Percentiles rank a stretch among this genome's conserved stretches.
These are phyloP conservation scores for Apophysomyces variabilis DNA, from an alignment of 371 early-diverging fungal genomes.

Conservation along the genomic window DNA sequence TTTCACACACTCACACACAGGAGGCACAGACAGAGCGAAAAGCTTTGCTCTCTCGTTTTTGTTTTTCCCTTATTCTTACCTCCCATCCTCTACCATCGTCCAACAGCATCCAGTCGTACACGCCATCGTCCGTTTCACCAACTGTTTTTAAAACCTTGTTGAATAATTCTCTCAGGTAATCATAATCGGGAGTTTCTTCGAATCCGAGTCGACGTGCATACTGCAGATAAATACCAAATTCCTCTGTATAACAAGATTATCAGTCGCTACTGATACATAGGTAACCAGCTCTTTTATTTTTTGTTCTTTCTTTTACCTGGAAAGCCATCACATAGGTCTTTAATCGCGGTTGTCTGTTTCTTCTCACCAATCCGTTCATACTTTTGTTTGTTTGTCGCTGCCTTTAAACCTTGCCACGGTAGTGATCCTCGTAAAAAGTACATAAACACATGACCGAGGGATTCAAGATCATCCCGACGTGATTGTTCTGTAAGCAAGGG, in stretches of 20 bases:
- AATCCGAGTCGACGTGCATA: constrained; percentile 93
- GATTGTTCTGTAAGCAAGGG: constrained; percentile 74
- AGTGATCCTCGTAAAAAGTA: constrained; percentile 92
- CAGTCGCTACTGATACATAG: background rate
- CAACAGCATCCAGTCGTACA: constrained; percentile 92
- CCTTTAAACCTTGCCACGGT: constrained; percentile 97
- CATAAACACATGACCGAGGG: constrained; percentile 94
- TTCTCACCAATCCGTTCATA: constrained; percentile 93
- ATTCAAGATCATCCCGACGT: constrained; percentile 95
- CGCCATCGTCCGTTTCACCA: constrained; percentile 82
- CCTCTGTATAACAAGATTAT: constrained; percentile 53
- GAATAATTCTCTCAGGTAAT: constrained; percentile 84
- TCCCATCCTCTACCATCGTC: constrained; percentile 72
- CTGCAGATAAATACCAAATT: constrained; percentile 89
- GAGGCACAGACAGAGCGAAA: too few relatives aligned
- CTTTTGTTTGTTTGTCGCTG: constrained; percentile 92
- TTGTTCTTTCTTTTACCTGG: constrained; percentile 54
- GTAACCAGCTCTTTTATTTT: background rate
- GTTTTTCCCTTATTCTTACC: constrained; percentile 24
- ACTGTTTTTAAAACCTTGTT: constrained; percentile 76
- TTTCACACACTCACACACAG: background rate
- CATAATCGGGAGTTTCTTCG: constrained; percentile 97
- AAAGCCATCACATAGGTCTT: constrained; percentile 83
- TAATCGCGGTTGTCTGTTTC: constrained; percentile 80
- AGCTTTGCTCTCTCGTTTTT: background rate